Conservation (phyloP, 805 yeast genomes). For the Naumovozyma castellii region DNA sequence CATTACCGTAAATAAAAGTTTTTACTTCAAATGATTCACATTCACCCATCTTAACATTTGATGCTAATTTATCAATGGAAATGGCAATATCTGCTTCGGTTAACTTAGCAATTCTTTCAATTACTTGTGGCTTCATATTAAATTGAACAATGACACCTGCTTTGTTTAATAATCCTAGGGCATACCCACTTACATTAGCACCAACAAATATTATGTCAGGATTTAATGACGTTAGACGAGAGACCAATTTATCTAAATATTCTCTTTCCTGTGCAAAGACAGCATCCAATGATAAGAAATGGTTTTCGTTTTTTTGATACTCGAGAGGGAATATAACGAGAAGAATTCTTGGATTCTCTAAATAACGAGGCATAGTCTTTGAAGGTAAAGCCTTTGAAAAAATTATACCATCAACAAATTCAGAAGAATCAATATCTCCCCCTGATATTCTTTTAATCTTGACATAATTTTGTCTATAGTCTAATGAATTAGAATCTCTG, state of each 20-base stretch:
- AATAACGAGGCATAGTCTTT: constrained; percentile 59
- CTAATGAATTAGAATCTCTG: constrained; percentile 61
- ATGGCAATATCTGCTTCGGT: constrained; percentile 79
- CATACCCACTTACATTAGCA: constrained; percentile 73
- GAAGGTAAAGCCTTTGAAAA: constrained; percentile 78
- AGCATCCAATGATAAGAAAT: constrained; percentile 72
- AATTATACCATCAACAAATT: constrained; percentile 64
- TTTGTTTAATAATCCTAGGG: constrained; percentile 58
- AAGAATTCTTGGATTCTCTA: constrained; percentile 65
- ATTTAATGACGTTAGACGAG: constrained; percentile 60
- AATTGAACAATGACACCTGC: constrained; percentile 76
- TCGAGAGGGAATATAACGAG: constrained; percentile 85
- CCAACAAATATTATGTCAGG: constrained; percentile 77
- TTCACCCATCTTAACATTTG: constrained; percentile 60
- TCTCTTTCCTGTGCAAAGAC: constrained; percentile 82
- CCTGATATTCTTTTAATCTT: constrained; percentile 82
- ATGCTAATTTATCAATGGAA: constrained; percentile 76
- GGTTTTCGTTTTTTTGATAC: constrained; percentile 66
- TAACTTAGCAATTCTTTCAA: constrained; percentile 66
- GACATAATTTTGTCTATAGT: constrained; percentile 70
- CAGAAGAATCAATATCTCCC: constrained; percentile 51
- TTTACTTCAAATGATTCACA: constrained; percentile 67
- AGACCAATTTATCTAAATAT: constrained; percentile 70
- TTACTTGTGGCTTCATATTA: constrained; percentile 70
- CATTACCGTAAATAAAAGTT: constrained; percentile 47